A percentile compares a stretch with the other conserved stretches of the same genome.
Conservation (phyloP, 2,329 filamentous ascomycete species). For the Bipolaris zeicola region DNA sequence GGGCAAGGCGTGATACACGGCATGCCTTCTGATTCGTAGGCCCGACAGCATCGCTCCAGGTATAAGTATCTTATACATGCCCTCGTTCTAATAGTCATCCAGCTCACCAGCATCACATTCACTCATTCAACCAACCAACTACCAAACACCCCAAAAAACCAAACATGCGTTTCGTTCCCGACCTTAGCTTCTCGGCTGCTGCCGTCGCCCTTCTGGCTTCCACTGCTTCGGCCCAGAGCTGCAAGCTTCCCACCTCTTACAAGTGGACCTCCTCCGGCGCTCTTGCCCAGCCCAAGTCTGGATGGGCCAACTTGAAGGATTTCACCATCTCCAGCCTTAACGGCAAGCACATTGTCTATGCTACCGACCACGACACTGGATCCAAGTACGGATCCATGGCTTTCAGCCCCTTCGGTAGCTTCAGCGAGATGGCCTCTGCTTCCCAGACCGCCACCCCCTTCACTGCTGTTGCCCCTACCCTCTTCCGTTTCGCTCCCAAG, state of each 20-base stretch:
- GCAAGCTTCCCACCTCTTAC: slow-evolving; percentile 61
- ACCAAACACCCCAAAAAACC: neutral
- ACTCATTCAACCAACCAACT: neutral
- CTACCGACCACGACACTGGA: slow-evolving; percentile 53
- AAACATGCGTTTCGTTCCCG: slow-evolving; percentile 15
- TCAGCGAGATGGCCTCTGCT: slow-evolving; percentile 57
- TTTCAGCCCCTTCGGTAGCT: slow-evolving; percentile 62
- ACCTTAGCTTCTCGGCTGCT: slow-evolving; percentile 11
- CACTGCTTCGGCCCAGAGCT: slow-evolving; percentile 39
- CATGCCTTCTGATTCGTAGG: neutral
- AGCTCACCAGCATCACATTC: slow-evolving; percentile 1
- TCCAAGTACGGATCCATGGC: slow-evolving; percentile 62
- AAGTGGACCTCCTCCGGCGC: slow-evolving; percentile 59
- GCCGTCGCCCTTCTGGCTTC: slow-evolving; percentile 21
- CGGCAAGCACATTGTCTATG: slow-evolving; percentile 66
- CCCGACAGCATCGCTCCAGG: neutral
- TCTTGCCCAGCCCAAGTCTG: slow-evolving; percentile 59
- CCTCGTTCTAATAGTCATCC: neutral
- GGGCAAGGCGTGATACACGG: neutral
- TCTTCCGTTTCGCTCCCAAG: slow-evolving; percentile 69
- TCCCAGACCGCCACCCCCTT: slow-evolving; percentile 58
- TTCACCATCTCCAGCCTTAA: slow-evolving; percentile 64
- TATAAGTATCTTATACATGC: slow-evolving; percentile 12
- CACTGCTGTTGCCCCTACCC: slow-evolving; percentile 62
- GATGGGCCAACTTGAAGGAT: slow-evolving; percentile 67